Evolutionary conservation across 176 grass and related monocot species (phyloP).

Genomic region (Cenchrus fungigraminus): DNA sequence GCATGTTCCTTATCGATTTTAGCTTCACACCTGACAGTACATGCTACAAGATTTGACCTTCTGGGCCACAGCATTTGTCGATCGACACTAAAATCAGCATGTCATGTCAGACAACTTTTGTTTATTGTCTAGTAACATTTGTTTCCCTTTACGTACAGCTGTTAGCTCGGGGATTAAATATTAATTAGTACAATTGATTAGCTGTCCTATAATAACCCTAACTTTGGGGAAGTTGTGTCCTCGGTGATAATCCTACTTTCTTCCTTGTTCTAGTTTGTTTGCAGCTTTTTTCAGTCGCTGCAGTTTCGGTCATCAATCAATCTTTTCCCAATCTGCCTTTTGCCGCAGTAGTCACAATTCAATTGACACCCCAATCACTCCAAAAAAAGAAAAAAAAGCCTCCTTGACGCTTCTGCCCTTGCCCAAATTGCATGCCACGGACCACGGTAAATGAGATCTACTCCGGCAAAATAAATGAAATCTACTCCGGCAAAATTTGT

Average conservation of each 20-base stretch:
- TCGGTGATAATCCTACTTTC: neutral
- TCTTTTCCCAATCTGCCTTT: neutral
- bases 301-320: slow-evolving; percentile 17
- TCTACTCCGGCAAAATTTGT: neutral
- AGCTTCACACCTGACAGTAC: neutral
- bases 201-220: no score
- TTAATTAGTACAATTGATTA: neutral
- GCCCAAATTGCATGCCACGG: neutral
- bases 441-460: neutral
- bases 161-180: neutral
- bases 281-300: slow-evolving; percentile 23
- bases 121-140: no score
- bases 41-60: neutral
- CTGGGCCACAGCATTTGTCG: neutral
- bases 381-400: neutral
- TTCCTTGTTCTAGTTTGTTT: neutral
- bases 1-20: neutral
- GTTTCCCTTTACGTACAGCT: neutral
- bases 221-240: neutral
- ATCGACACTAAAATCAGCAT: neutral
- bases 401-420: neutral
- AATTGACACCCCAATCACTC: neutral
- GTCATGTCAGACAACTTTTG: neutral
- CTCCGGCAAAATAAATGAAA: neutral
- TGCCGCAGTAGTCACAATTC: neutral